Conservation (phyloP, 2,329 filamentous ascomycete species). For the Rasamsonia emersonii region DNA sequence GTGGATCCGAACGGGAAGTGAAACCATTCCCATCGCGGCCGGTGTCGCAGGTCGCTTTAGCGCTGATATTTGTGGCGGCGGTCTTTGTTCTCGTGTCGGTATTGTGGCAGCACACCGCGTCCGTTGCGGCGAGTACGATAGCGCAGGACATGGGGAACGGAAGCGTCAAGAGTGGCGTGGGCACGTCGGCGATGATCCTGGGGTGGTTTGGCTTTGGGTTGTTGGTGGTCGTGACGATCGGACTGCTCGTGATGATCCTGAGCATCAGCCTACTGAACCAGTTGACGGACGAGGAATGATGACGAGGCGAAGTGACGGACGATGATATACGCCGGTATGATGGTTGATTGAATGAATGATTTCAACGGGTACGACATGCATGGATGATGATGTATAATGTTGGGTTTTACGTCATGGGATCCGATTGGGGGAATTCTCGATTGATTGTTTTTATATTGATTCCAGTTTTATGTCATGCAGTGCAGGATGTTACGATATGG, state of each 20-base stretch:
- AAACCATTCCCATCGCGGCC: conserved; percentile 89
- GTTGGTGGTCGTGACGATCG: conserved; percentile 91
- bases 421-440: too few species aligned
- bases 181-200: conserved; percentile 91
- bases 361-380: too few species aligned
- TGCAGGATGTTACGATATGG: too few species aligned
- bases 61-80: conserved; percentile 71
- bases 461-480: too few species aligned
- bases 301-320: conserved; percentile 39
- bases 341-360: too few species aligned
- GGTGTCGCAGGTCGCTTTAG: conserved; percentile 85
- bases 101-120: conserved; percentile 70
- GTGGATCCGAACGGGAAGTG: conserved; percentile 78
- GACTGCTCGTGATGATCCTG: conserved; percentile 89
- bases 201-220: conserved; percentile 96
- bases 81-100: conserved; percentile 60
- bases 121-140: conserved; percentile 87
- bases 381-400: too few species aligned
- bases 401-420: too few species aligned
- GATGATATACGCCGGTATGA: conserved; percentile 18
- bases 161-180: conserved; percentile 75
- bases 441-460: too few species aligned
- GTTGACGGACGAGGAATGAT: conserved; percentile 35
- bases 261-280: conserved; percentile 74
- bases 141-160: conserved; percentile 90